Conservation (phyloP, 139 green algal genomes). For the Haematococcus lacustris region DNA sequence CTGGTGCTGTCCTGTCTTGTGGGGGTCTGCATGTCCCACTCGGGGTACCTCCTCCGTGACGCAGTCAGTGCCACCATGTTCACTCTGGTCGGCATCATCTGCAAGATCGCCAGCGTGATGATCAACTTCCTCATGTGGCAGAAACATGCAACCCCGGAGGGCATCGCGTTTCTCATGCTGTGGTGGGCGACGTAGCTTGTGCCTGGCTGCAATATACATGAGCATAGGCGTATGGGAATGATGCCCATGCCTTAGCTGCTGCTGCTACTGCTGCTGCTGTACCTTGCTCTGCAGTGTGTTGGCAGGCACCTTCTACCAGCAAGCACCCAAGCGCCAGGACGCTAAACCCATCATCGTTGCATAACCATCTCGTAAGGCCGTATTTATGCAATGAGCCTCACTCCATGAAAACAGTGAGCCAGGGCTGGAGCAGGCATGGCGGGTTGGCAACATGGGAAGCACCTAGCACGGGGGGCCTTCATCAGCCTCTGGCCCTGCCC, state of each 20-base stretch:
- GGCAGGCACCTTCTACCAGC: constrained; percentile 36
- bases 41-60: constrained; percentile 60
- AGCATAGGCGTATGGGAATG: no score
- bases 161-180: constrained; percentile 27
- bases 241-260: no score
- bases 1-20: constrained; percentile 62
- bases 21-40: constrained; percentile 49
- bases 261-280: no score
- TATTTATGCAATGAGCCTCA: no score
- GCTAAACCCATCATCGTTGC: no score
- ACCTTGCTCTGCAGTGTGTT: constrained; percentile 25
- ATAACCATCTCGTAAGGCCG: no score
- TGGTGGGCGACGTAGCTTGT: constrained; percentile 29
- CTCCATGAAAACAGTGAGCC: no score
- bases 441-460: no score
- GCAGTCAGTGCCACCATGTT: constrained; percentile 62
- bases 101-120: constrained; percentile 56
- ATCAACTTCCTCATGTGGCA: constrained; percentile 37
- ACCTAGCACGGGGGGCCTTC: no score
- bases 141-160: constrained; percentile 22
- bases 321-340: constrained; percentile 26
- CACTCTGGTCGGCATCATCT: constrained; percentile 79
- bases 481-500: no score
- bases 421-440: no score
- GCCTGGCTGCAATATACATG: no score